A percentile compares a stretch with the other conserved stretches of the same genome.
Conservation (phyloP, 2,329 filamentous ascomycete species). For the Calonectria hongkongensis region DNA sequence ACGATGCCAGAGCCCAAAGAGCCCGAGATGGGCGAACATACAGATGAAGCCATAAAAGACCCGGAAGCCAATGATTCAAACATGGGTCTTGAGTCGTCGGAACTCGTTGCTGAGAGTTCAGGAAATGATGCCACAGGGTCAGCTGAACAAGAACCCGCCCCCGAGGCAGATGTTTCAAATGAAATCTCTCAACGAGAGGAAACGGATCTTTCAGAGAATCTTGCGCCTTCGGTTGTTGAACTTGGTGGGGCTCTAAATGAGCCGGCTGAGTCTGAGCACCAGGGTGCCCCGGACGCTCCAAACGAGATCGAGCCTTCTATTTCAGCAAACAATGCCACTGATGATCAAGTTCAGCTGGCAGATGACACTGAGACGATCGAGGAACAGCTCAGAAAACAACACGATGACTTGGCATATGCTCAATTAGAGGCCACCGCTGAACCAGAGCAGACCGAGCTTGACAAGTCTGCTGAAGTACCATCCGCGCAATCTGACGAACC, state of each 20-base stretch:
- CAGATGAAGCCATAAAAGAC: slow-evolving; percentile 31
- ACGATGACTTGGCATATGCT: not conserved
- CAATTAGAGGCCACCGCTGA: not conserved
- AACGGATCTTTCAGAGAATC: not conserved
- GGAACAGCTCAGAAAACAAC: not conserved
- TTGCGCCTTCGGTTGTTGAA: not conserved
- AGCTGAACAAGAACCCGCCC: slow-evolving; percentile 24
- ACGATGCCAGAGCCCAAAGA: slow-evolving; percentile 48
- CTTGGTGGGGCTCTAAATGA: not conserved
- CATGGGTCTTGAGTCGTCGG: slow-evolving; percentile 27
- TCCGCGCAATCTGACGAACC: not conserved
- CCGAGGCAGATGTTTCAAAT: not conserved
- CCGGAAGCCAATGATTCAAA: slow-evolving; percentile 28
- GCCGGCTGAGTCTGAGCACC: not conserved
- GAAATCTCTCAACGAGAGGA: slow-evolving; percentile 23
- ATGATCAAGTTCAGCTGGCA: not conserved
- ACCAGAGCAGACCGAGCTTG: slow-evolving; percentile 1
- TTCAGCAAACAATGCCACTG: not conserved
- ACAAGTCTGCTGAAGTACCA: not conserved
- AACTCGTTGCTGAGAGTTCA: slow-evolving; percentile 39
- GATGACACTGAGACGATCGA: slow-evolving; percentile 30
- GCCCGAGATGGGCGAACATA: slow-evolving; percentile 39
- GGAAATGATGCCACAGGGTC: slow-evolving; percentile 12
- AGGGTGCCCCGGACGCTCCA: not conserved
- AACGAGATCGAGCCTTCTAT: not conserved